Base-by-base conservation (phyloP, 2,329 filamentous ascomycete species). In the Pyricularia grisea region DNA sequence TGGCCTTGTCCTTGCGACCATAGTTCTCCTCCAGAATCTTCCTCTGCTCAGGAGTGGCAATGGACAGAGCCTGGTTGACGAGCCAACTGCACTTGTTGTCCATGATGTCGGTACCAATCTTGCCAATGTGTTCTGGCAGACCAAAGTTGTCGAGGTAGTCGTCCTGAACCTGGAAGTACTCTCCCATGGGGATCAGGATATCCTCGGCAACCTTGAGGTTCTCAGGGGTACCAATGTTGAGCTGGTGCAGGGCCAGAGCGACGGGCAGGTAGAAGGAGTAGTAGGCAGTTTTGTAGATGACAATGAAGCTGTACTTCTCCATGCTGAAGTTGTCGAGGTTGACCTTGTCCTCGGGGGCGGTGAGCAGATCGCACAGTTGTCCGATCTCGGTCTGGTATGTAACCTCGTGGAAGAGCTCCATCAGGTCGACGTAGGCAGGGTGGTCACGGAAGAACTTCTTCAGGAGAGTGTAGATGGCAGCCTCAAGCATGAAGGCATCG, bases 41-140 rank as follows among this genome's bases (percentile, higher is more conserved):
- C 77, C 93, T 89, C 86, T 99, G 95, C 79, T 94, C 93, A 1
- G 92, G 89, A 2, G 87, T 94, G 72, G 88, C 91, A 71, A 90
- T 86, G 78, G 89, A 86, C 70, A 99, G 85, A 65, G 95, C 95
- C 81, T 97, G 90, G 86, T 99, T 99, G 81, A 99, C 87, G 70
- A 99, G 84, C 95, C 95, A 99, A 61, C 92, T 96, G 86, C 95
- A 99, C 87, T 99, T 99, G 88, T 99, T 99, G 83, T 99, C 95
- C 85, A 94, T 90, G 80, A 99, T 99, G 77, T 99, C 95, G 71
- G 95, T 99, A 73, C 95, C 95, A 73, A 98, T 97, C 88, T 99
- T 99, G 80, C 95, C 95, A 78, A 99, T 95, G 76, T 93, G 88
- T 76, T 93, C 88, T 58, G 95, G 93, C 74, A 94, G 90, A 75